Conservation (phyloP, 2,329 filamentous ascomycete species). For the Botrytis fragariae region DNA sequence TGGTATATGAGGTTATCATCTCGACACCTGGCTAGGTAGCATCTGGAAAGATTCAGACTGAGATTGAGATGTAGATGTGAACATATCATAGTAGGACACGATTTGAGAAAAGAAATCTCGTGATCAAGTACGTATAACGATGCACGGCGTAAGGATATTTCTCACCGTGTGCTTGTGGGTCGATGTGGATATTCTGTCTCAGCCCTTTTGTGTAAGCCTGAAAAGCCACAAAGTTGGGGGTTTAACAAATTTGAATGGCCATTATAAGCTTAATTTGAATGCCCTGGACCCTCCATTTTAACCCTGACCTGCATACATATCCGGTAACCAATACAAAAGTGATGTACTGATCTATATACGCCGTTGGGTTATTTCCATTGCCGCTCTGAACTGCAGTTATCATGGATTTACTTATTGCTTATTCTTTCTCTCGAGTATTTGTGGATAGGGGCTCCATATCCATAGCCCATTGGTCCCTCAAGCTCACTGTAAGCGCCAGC, state of each 20-base stretch:
- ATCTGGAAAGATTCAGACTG: not conserved
- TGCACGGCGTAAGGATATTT: not conserved
- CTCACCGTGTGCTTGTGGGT: not conserved
- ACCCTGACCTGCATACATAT: not conserved
- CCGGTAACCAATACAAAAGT: not conserved
- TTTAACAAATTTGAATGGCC: not conserved
- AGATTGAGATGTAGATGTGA: not conserved
- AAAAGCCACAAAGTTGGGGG: too few species aligned
- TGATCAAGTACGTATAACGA: not conserved
- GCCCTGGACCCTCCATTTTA: not conserved
- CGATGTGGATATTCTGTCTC: not conserved
- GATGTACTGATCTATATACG: not conserved
- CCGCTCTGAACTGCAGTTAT: not conserved
- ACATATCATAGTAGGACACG: not conserved
- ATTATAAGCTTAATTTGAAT: not conserved
- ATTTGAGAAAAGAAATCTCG: not conserved
- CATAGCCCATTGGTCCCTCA: not conserved
- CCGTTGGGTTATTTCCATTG: not conserved
- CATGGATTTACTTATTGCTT: not conserved
- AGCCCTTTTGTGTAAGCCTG: not conserved
- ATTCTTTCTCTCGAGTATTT: not conserved
- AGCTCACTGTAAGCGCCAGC: constrained; percentile 11
- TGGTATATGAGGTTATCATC: not conserved
- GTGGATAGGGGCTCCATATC: not conserved
- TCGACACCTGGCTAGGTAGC: not conserved